A percentile compares a stretch with the other conserved stretches of the same genome.
Evolutionary conservation across 352 stramenopile genomes (phyloP).

Genomic region (Elongisporangium undulatum): DNA sequence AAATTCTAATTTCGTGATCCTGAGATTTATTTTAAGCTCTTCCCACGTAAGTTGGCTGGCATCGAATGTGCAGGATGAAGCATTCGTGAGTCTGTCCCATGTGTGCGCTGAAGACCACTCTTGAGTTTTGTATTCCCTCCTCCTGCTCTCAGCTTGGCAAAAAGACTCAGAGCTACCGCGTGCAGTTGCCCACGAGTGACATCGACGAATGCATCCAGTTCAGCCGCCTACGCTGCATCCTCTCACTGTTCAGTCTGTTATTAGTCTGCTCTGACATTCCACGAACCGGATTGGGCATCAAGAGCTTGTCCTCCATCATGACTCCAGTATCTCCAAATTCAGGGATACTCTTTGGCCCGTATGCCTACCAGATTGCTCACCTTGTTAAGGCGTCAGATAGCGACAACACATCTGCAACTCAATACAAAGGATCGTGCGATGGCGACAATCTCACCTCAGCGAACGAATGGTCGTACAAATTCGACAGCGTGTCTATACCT

Average conservation of each 20-base stretch:
- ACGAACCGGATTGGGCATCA: conserved; percentile 32
- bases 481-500: conserved; percentile 26
- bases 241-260: conserved; percentile 29
- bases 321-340: conserved; percentile 17
- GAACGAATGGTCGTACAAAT: conserved; percentile 29
- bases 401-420: neutral
- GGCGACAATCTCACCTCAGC: conserved; percentile 6
- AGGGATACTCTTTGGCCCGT: conserved; percentile 34
- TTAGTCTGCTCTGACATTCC: conserved; percentile 49
- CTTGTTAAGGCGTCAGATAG: conserved; percentile 7
- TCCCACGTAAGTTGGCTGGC: too few relatives aligned
- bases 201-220: conserved; percentile 22
- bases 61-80: too few relatives aligned
- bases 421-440: conserved; percentile 4
- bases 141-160: neutral
- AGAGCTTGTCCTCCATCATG: conserved; percentile 16
- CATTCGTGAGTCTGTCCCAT: too few relatives aligned
- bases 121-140: neutral
- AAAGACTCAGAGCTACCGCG: neutral
- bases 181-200: conserved; percentile 1
- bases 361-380: conserved; percentile 33
- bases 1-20: too few relatives aligned
- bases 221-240: conserved; percentile 21
- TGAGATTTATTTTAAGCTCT: too few relatives aligned
- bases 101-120: neutral